phyloP scores from a whole-genome alignment of 768 basidiomycete species.

The Tubosaeta brunneosetosa region DNA sequence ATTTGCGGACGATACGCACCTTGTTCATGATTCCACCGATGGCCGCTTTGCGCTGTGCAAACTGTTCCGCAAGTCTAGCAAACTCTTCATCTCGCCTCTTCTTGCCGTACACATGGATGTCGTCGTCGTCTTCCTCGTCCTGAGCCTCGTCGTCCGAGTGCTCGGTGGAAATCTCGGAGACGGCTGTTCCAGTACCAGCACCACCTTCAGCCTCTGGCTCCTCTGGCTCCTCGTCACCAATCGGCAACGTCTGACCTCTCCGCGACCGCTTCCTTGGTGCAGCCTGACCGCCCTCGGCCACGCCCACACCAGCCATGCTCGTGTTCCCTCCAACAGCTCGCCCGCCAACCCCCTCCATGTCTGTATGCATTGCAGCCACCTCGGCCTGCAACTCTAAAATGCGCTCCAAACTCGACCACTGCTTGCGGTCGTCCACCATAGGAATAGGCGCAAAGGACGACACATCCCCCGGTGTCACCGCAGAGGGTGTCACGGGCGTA shows the following conservation, averaged over 20 bases:
- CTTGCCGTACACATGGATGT: conserved; percentile 52
- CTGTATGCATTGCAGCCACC: conserved; percentile 66
- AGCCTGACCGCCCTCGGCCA: conserved; percentile 12
- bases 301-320: conserved; percentile 1
- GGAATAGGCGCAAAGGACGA: conserved; percentile 4
- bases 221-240: conserved; percentile 26
- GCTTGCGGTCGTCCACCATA: conserved; percentile 38
- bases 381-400: conserved; percentile 72
- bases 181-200: conserved; percentile 5
- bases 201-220: conserved; percentile 13
- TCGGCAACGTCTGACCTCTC: conserved; percentile 34
- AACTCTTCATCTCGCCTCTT: conserved; percentile 65
- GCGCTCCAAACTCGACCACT: conserved; percentile 65
- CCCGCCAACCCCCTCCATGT: conserved; percentile 59
- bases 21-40: conserved; percentile 72
- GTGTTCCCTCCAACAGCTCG: conserved; percentile 4
- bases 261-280: conserved; percentile 19
- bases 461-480: conserved; percentile 4
- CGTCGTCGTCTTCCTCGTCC: conserved; percentile 39
- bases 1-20: conserved; percentile 32
- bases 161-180: conserved; percentile 23
- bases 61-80: conserved; percentile 59
- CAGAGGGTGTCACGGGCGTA: conserved; percentile 7
- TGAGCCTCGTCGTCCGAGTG: conserved; percentile 34
- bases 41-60: conserved; percentile 62